Base-by-base conservation (phyloP, 75 land plant genomes). In the Sequoiadendron giganteum region DNA sequence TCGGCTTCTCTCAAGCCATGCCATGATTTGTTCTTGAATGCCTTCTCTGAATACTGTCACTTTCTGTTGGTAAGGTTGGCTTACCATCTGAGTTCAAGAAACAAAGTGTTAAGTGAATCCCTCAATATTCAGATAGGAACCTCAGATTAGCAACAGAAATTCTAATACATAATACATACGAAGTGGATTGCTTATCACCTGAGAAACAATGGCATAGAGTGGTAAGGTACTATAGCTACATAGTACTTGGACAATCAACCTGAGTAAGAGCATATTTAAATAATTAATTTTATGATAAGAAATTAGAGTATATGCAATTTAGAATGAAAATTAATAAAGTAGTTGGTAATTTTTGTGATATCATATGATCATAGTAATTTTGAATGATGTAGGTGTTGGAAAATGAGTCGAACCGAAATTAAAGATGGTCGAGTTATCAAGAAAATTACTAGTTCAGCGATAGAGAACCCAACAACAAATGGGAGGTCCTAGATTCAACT, bases 151-250 rank as follows among this genome's bases (percentile, higher is more conserved):
- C 5, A 84, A n/a, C n/a, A 84, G n/a, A 32, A 49, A 54, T 18
- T 10, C 13, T 84, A 84, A 6, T 36, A 36, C 0, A 42, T 80
- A 43, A 43, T 6, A 34, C 28, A 45, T 55, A 3, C 4, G 18
- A 43, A 88, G 2, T 45, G 49, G 39, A 58, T 7, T 18, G 36
- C 38, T n/a, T 86, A 52, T 52, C 73, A 95, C 97, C 94, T 93
- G 96, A 13, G 97, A 86, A 45, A 95, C 94, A 21, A 96, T 80
- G 5, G 94, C 95, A 90, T 96, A 96, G 28, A 92, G 85, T 72
- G 97, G 97, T 39, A 96, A 88, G 36, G 95, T 96, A 86, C 90
- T 91, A 89, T 93, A 96, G 88, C 96, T 93, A 91, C 97, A 96
- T 25, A 95, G 90, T 16, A 93, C 82, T 82, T 92, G 94, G 18